Conservation (phyloP, 2,329 filamentous ascomycete species). For the Pseudocercospora crystallina region DNA sequence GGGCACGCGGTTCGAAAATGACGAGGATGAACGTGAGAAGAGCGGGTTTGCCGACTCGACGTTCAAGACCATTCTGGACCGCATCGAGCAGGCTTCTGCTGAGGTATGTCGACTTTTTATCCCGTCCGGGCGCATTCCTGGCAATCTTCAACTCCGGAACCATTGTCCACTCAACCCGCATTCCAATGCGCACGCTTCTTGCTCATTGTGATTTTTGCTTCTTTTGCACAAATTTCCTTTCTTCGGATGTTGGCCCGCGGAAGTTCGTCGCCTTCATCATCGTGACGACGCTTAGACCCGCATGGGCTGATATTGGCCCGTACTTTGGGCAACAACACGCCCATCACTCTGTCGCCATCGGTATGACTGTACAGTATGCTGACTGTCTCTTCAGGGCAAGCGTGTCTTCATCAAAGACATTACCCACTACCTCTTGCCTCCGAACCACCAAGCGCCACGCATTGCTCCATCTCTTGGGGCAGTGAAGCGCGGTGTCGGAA, state of each 20-base stretch:
- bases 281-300: background rate
- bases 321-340: too few species aligned
- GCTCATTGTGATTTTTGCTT: too few species aligned
- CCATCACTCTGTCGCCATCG: too few species aligned
- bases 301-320: too few species aligned
- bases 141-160: background rate
- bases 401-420: constrained; percentile 98
- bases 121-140: constrained; percentile 14
- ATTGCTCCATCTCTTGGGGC: constrained; percentile 74
- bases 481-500: constrained; percentile 60
- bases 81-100: constrained; percentile 68
- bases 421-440: constrained; percentile 84
- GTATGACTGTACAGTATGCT: constrained; percentile 5
- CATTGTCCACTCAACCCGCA: background rate
- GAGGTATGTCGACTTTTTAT: constrained; percentile 57
- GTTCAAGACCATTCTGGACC: constrained; percentile 74
- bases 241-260: background rate
- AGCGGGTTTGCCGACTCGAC: constrained; percentile 70
- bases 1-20: constrained; percentile 72
- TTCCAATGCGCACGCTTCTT: background rate
- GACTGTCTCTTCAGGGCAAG: constrained; percentile 64
- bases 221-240: too few species aligned
- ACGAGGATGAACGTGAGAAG: constrained; percentile 54
- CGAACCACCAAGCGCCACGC: constrained; percentile 63
- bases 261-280: background rate